Conservation (phyloP, 371 early-diverging fungal species). For the Mortierella sp. region DNA sequence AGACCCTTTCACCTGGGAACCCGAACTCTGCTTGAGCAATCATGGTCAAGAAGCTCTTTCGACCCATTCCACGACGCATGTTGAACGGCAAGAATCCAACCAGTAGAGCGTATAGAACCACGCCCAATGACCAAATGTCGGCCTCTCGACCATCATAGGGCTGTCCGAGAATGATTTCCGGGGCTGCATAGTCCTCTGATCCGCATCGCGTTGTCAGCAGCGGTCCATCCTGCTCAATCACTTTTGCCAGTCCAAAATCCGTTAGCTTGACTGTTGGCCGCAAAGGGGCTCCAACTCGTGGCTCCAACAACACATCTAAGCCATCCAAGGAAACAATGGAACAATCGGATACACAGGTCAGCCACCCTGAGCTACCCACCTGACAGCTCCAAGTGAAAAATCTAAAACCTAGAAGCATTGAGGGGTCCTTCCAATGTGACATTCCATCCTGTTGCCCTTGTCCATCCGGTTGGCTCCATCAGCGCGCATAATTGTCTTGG, state of each 20-base stretch:
- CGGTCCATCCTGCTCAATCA: slow-evolving; percentile 59
- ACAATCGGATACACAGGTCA: too few species aligned
- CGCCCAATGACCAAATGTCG: slow-evolving; percentile 81
- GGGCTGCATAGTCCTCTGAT: slow-evolving; percentile 87
- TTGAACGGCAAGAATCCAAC: slow-evolving; percentile 70
- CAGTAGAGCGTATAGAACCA: slow-evolving; percentile 72
- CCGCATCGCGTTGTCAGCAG: slow-evolving; percentile 71
- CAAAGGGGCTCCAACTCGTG: slow-evolving; percentile 37
- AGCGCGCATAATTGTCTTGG: too few species aligned
- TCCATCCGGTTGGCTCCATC: too few species aligned
- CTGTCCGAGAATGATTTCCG: slow-evolving; percentile 78
- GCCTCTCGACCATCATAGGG: slow-evolving; percentile 73
- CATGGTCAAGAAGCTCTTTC: slow-evolving; percentile 53
- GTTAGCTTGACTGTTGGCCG: slow-evolving; percentile 71
- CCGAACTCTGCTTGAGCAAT: slow-evolving; percentile 55
- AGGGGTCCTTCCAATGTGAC: too few species aligned
- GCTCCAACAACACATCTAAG: slow-evolving; percentile 37
- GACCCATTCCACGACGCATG: slow-evolving; percentile 41
- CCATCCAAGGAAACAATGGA: too few species aligned
- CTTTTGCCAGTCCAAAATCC: slow-evolving; percentile 77
- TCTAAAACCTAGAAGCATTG: too few species aligned
- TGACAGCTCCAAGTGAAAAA: too few species aligned
- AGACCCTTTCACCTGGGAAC: slow-evolving; percentile 50
- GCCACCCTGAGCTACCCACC: too few species aligned
- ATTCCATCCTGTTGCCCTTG: too few species aligned